These are phyloP conservation scores for Talaromyces sp. DNA, from an alignment of 2,329 filamentous ascomycete genomes.

Conservation along the genomic window DNA sequence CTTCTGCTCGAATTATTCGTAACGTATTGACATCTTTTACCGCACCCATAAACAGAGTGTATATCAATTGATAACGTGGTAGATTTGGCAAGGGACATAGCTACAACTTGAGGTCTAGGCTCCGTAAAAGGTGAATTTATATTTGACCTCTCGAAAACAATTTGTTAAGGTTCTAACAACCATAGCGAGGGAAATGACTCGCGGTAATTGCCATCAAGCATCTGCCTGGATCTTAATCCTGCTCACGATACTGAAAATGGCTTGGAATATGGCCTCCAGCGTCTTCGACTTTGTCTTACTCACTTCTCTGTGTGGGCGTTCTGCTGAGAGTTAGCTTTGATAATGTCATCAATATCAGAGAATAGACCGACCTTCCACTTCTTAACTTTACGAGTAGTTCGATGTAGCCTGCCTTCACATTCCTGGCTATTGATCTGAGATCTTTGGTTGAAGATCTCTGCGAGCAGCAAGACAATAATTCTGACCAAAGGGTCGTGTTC, in stretches of 20 bases:
- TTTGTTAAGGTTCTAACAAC: neutral
- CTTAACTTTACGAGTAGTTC: neutral
- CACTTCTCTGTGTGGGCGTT: neutral
- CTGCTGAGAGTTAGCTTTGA: neutral
- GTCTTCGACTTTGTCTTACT: neutral
- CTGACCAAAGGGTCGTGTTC: conserved; percentile 1
- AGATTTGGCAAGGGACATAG: neutral
- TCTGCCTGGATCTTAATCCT: neutral
- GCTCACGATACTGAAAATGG: neutral
- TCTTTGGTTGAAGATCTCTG: conserved; percentile 2
- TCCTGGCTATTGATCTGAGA: neutral
- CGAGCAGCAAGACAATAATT: conserved; percentile 1
- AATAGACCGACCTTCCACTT: conserved; percentile 1
- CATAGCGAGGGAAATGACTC: neutral
- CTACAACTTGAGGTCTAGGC: neutral
- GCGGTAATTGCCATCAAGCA: neutral
- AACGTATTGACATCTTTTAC: neutral
- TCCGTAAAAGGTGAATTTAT: neutral
- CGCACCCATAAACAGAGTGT: neutral
- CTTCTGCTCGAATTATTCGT: neutral
- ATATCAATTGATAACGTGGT: conserved; percentile 1
- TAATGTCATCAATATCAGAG: neutral
- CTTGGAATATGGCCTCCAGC: neutral
- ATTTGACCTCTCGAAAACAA: neutral
- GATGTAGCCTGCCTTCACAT: neutral